Conservation (phyloP, 1,139 yeast species). For the Candida freyschussii region DNA sequence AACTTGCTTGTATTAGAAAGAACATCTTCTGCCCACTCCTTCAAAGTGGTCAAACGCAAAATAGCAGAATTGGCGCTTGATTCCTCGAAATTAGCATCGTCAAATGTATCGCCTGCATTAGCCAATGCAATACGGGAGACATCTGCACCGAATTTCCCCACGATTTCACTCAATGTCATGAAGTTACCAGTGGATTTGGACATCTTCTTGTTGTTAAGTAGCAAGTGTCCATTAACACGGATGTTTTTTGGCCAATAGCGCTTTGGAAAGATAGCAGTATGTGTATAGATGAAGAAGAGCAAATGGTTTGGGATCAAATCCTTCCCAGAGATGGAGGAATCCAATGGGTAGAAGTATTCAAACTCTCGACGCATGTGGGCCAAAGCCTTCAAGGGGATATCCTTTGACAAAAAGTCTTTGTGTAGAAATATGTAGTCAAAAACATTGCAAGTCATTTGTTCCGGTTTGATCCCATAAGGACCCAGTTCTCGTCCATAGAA, state of each 20-base stretch:
- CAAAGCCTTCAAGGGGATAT: conserved; percentile 65
- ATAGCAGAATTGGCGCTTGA: conserved; percentile 96
- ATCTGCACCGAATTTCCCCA: conserved; percentile 92
- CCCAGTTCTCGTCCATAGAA: conserved; percentile 79
- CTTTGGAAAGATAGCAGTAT: conserved; percentile 89
- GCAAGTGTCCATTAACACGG: conserved; percentile 92
- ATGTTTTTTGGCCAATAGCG: conserved; percentile 91
- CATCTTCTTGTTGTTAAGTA: conserved; percentile 96
- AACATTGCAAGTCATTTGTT: conserved; percentile 88
- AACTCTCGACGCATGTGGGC: conserved; percentile 83
- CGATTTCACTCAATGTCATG: conserved; percentile 81
- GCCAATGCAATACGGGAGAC: conserved; percentile 97
- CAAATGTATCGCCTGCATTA: conserved; percentile 96
- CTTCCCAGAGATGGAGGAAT: conserved; percentile 88
- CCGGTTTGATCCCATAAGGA: conserved; percentile 67
- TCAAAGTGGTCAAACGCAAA: conserved; percentile 83
- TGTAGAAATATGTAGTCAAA: conserved; percentile 87
- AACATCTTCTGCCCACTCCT: conserved; percentile 91
- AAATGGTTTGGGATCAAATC: conserved; percentile 97
- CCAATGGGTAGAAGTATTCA: conserved; percentile 93
- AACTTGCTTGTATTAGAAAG: conserved; percentile 47
- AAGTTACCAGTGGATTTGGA: conserved; percentile 97
- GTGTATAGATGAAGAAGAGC: conserved; percentile 90
- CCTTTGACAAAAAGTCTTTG: conserved; percentile 56
- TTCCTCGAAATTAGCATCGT: conserved; percentile 98